Percentiles rank a stretch among this genome's conserved stretches.
phyloP scores from a whole-genome alignment of 73 alveolate species.

The Tetrahymena elliotti region DNA sequence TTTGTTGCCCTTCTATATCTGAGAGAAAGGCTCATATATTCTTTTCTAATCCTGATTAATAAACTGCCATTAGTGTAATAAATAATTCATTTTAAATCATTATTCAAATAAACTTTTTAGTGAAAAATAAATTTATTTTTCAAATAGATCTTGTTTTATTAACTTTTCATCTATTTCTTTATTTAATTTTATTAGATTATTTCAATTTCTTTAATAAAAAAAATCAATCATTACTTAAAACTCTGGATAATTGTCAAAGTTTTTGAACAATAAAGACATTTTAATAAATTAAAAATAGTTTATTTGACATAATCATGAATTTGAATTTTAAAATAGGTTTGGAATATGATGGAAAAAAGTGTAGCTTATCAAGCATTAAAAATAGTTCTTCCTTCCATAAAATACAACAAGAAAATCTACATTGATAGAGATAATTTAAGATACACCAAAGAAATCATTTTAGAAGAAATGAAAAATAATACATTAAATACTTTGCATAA shows the following conservation, averaged over 20 bases:
- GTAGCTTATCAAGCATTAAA: background rate
- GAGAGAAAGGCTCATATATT: background rate
- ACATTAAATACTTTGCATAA: background rate
- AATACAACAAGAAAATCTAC: background rate
- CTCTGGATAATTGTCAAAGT: too few species aligned
- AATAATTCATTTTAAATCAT: too few species aligned
- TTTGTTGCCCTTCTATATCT: background rate
- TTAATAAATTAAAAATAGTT: too few species aligned
- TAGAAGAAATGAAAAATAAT: background rate
- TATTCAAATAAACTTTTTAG: too few species aligned
- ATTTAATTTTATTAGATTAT: too few species aligned
- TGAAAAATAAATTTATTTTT: too few species aligned
- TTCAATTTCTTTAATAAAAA: too few species aligned
- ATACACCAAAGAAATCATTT: background rate
- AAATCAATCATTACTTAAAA: too few species aligned
- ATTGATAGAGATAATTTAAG: background rate
- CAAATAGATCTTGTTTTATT: too few species aligned
- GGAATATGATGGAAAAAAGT: background rate
- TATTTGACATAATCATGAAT: too few species aligned
- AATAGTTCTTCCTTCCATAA: background rate
- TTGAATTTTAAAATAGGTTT: background rate
- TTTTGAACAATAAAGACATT: too few species aligned
- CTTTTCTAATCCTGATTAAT: background rate
- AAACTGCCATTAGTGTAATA: background rate
- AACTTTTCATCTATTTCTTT: too few species aligned